Evolutionary conservation across 2,329 filamentous ascomycete genomes (phyloP), one percentile per base, ranked within the genome.

Genomic region (Malbranchea cinnamomea): DNA sequence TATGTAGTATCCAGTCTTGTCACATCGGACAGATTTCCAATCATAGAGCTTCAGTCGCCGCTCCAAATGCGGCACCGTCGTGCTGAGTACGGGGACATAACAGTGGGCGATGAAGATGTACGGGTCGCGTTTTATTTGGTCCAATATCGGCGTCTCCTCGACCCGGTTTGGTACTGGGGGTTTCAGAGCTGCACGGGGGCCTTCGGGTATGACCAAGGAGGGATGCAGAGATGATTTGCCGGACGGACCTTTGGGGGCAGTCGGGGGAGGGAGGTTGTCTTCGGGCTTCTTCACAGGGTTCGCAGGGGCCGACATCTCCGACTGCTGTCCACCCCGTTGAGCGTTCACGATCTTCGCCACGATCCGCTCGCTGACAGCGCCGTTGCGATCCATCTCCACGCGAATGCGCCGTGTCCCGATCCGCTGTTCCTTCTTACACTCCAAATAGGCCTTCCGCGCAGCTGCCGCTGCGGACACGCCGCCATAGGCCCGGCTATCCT

Each of bases 61-160:
- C 57, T 83, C 82, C 59, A 98, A 68, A 57, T 98, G 89, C 3
- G 78, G 74, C 33, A 94, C 71, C 1, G 87, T 95, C 14, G 82
- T 78, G 18, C 69, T 67, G 47, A 94, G 71, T 8, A 92, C 79
- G 1, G 89, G 89, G 2, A 98, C 87, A 42, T 78, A 84, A 36
- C 75, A 71, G 41, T 81, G 72, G n/a, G 82, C 68, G 34, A 98
- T 78, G 49, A 92, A 94, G 21, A 95, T 75, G 49, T 93, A 94
- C 0, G 89, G 89, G 35, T 81, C 75, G 30, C 74, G 70, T 46
- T 77, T 74, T 30, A 94, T 71, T 39, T 75, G 74, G 19, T 68
- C 60, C 13, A 78, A 59, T 24, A 92, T 66, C 3, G 69, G 71
- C 29, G 72, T 70, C 19, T 67, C 61, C 49, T 85, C 80, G 16